These are phyloP conservation scores for Smallanthus sonchifolius DNA, from an alignment of 129 eudicot genomes.

Conservation along the genomic window DNA sequence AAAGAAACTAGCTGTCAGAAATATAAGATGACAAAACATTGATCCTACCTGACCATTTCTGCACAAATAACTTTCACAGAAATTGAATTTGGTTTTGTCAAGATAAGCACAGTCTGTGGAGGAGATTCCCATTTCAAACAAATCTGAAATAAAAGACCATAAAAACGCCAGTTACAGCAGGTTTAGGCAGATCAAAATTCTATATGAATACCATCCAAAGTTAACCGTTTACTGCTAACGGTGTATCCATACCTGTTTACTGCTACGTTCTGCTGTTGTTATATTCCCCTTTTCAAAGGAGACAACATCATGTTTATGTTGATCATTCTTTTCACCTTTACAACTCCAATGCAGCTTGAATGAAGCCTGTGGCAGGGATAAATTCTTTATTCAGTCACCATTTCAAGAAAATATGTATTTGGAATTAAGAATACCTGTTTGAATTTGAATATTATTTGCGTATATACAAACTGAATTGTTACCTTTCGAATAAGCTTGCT, in stretches of 20 bases:
- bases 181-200: neutral
- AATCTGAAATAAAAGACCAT: conserved; percentile 48
- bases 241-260: conserved; percentile 66
- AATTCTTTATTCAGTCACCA: neutral
- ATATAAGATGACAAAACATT: neutral
- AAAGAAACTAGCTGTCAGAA: neutral
- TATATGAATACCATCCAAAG: neutral
- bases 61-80: conserved; percentile 71
- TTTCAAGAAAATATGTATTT: conserved; percentile 1
- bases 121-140: conserved; percentile 92
- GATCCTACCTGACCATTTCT: conserved; percentile 78
- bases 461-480: neutral
- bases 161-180: neutral
- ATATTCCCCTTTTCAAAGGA: conserved; percentile 95
- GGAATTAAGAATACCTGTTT: neutral
- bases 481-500: conserved; percentile 71
- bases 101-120: conserved; percentile 78
- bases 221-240: neutral
- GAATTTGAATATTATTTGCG: neutral
- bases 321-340: conserved; percentile 79
- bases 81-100: conserved; percentile 88
- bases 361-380: conserved; percentile 58
- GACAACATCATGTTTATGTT: conserved; percentile 85
- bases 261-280: conserved; percentile 87
- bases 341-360: conserved; percentile 87